phyloP scores from a whole-genome alignment of 148 eudicot genomes.

The Gaultheria prostrata region DNA sequence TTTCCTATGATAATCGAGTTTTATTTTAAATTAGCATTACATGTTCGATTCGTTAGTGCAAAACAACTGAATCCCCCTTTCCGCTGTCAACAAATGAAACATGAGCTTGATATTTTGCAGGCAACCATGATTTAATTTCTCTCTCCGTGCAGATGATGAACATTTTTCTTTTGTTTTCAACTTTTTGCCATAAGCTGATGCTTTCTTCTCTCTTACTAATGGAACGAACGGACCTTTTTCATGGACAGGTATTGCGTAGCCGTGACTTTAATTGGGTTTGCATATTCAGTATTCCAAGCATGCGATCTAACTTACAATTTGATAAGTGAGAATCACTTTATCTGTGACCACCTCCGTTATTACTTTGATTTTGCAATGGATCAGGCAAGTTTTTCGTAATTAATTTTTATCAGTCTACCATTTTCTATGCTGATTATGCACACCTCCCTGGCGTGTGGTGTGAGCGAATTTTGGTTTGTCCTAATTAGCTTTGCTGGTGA shows the following conservation, averaged over 20 bases:
- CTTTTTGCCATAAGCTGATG: not conserved
- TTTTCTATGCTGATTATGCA: not conserved
- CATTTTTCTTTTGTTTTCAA: not conserved
- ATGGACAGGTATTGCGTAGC: constrained; percentile 67
- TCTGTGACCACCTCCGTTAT: constrained; percentile 47
- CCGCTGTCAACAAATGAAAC: not conserved
- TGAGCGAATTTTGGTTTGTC: not conserved
- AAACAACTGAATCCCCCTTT: not conserved
- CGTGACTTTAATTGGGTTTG: constrained; percentile 62
- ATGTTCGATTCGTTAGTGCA: not conserved
- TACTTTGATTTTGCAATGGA: constrained; percentile 75
- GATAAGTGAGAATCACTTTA: constrained; percentile 47
- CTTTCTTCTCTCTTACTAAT: constrained; percentile 4
- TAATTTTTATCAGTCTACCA: not conserved
- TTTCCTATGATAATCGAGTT: too few relatives aligned
- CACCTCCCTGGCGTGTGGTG: not conserved
- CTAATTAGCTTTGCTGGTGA: not conserved
- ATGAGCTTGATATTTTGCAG: not conserved
- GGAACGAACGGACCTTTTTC: constrained; percentile 9
- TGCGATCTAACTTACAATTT: constrained; percentile 43
- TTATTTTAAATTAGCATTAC: too few relatives aligned
- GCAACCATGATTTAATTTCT: not conserved
- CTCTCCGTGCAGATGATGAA: not conserved
- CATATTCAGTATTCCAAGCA: constrained; percentile 71
- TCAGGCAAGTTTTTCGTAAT: constrained; percentile 56